Percentiles rank a stretch among this genome's conserved stretches.
Conservation (phyloP, 2,329 filamentous ascomycete species). For the Dactylellina parvicollis region DNA sequence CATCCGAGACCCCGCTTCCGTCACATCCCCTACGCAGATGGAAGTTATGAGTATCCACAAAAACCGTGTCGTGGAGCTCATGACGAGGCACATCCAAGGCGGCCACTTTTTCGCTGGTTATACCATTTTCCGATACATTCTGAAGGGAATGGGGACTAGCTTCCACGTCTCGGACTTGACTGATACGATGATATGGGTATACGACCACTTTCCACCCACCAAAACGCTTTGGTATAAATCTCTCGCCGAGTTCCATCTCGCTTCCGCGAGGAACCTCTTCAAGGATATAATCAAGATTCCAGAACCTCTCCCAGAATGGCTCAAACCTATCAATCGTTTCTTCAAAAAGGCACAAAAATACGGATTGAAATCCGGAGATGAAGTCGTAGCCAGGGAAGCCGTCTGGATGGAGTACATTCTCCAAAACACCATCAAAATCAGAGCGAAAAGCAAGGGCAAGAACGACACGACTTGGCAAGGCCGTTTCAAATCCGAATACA, state of each 20-base stretch:
- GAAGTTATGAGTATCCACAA: slow-evolving; percentile 1
- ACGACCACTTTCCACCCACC: slow-evolving; percentile 2
- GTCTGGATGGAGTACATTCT: slow-evolving; percentile 11
- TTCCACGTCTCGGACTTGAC: not conserved
- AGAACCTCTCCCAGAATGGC: too few relatives aligned
- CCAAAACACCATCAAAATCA: slow-evolving; percentile 7
- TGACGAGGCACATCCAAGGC: slow-evolving; percentile 17
- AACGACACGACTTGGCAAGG: not conserved
- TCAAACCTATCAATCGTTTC: slow-evolving; percentile 9
- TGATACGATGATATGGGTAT: not conserved
- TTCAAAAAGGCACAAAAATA: not conserved
- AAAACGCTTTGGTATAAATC: slow-evolving; percentile 1
- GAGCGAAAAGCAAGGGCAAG: not conserved
- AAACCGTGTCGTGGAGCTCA: not conserved
- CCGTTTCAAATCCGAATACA: slow-evolving; percentile 7
- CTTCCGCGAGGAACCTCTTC: slow-evolving; percentile 12
- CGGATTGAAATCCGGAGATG: slow-evolving; percentile 9
- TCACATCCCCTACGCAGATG: too few relatives aligned
- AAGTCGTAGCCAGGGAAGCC: slow-evolving; percentile 15
- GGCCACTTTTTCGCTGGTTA: slow-evolving; percentile 34
- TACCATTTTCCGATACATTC: slow-evolving; percentile 22
- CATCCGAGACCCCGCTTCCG: not conserved
- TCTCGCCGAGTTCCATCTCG: slow-evolving; percentile 19
- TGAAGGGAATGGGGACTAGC: slow-evolving; percentile 3
- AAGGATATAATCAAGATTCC: not conserved